A percentile compares a stretch with the other conserved stretches of the same genome.
phyloP scores from a whole-genome alignment of 2,329 filamentous ascomycete species.

The Colletotrichum sp. region DNA sequence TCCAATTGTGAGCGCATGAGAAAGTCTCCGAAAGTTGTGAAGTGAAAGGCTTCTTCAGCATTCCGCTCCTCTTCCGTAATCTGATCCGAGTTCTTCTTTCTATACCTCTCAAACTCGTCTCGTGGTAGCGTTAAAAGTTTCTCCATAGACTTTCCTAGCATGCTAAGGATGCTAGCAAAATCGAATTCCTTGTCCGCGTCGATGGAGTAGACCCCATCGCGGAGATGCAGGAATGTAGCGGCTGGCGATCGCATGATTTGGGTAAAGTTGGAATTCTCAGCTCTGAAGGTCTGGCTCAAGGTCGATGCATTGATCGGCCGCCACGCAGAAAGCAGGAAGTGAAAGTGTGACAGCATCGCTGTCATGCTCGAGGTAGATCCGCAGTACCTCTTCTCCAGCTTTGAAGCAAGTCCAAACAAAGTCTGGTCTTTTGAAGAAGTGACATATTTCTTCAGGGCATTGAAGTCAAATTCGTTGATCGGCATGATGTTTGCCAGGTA shows the following conservation, averaged over 20 bases:
- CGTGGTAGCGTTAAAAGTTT: conserved; percentile 87
- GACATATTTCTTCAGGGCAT: conserved; percentile 83
- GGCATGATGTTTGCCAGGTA: conserved; percentile 95
- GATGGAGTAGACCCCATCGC: conserved; percentile 88
- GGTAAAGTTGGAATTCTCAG: conserved; percentile 72
- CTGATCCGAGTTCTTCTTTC: conserved; percentile 69
- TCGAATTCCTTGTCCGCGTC: conserved; percentile 96
- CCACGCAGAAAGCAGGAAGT: conserved; percentile 88
- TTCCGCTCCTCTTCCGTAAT: conserved; percentile 75
- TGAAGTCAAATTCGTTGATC: conserved; percentile 89
- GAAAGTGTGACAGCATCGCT: conserved; percentile 84
- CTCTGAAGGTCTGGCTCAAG: conserved; percentile 70
- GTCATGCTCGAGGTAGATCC: conserved; percentile 99
- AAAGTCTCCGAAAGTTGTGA: conserved; percentile 84
- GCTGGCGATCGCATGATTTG: conserved; percentile 73
- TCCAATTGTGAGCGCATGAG: conserved; percentile 96
- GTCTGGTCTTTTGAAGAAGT: conserved; percentile 86
- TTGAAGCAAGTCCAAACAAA: conserved; percentile 71
- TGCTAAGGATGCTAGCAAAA: conserved; percentile 82
- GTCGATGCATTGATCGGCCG: conserved; percentile 70
- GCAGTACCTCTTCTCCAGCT: conserved; percentile 78
- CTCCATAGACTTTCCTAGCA: conserved; percentile 95
- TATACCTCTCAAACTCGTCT: conserved; percentile 85
- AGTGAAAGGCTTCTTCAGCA: conserved; percentile 83
- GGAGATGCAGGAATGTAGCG: conserved; percentile 82